Conservation (phyloP, 352 stramenopile species). For the Phytophthora quininea region DNA sequence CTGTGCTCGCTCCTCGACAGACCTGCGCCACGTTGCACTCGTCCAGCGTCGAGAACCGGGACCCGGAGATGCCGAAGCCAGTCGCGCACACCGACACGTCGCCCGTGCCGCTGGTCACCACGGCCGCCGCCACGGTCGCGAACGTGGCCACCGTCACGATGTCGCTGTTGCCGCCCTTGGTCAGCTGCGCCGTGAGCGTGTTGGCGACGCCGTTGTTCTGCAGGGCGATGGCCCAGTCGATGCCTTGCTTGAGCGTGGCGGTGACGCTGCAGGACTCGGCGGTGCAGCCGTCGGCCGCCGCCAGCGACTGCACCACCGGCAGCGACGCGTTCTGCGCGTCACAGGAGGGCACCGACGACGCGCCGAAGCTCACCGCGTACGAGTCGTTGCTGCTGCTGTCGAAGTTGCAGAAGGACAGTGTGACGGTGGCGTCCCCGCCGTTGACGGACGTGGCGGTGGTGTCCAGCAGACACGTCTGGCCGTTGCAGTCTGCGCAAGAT, state of each 20-base stretch:
- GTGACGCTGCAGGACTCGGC: conserved; percentile 57
- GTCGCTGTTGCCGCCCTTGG: conserved; percentile 39
- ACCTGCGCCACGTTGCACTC: conserved; percentile 67
- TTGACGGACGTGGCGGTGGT: conserved; percentile 35
- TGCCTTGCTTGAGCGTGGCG: conserved; percentile 43
- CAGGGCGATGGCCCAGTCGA: conserved; percentile 79
- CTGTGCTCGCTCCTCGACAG: conserved; percentile 51
- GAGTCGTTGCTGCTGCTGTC: conserved; percentile 36
- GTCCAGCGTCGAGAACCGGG: conserved; percentile 52
- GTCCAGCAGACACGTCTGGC: conserved; percentile 68
- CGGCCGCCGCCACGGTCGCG: conserved; percentile 37
- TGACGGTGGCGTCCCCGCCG: conserved; percentile 46
- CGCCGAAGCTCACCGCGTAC: conserved; percentile 49
- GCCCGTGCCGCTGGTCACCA: conserved; percentile 27
- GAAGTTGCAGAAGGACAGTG: conserved; percentile 76
- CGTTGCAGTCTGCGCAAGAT: conserved; percentile 57
- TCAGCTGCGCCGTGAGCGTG: conserved; percentile 59
- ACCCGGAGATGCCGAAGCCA: conserved; percentile 48
- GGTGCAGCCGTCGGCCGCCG: conserved; percentile 40
- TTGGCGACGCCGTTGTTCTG: conserved; percentile 45
- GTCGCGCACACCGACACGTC: conserved; percentile 60
- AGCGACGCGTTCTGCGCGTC: conserved; percentile 46
- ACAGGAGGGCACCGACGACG: conserved; percentile 53
- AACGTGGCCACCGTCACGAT: conserved; percentile 55
- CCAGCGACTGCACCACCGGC: conserved; percentile 46